These are phyloP conservation scores for Apodospora peruviana DNA, from an alignment of 495 filamentous ascomycete genomes.

Conservation along the genomic window DNA sequence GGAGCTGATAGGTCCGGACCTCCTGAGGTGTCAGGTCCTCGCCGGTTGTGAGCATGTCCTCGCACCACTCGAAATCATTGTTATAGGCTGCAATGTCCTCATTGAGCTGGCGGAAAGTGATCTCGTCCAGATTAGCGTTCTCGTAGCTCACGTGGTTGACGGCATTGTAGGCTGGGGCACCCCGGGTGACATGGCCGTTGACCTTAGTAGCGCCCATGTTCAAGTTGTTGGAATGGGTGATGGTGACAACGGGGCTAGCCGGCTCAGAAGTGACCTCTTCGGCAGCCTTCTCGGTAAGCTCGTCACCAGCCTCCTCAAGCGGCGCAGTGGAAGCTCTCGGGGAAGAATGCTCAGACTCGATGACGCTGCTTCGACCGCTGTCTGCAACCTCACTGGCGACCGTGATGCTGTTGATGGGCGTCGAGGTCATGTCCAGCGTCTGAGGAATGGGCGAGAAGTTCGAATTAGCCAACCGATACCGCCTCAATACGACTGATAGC, in stretches of 20 bases:
- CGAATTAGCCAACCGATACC: too few relatives aligned
- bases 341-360: background rate
- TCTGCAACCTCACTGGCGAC: background rate
- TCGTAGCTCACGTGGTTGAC: background rate
- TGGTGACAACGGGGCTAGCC: background rate
- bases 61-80: slow-evolving; percentile 34
- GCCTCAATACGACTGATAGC: too few relatives aligned
- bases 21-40: slow-evolving; percentile 37
- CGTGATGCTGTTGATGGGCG: background rate
- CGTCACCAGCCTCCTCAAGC: background rate
- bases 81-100: slow-evolving; percentile 39
- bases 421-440: background rate
- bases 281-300: too few relatives aligned
- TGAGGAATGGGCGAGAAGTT: too few relatives aligned
- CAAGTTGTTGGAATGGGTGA: background rate
- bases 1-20: slow-evolving; percentile 32
- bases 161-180: background rate
- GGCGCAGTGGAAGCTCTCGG: background rate
- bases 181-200: too few relatives aligned
- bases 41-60: slow-evolving; percentile 22
- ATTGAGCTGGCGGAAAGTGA: slow-evolving; percentile 35
- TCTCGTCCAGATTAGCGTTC: slow-evolving; percentile 27
- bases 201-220: background rate
- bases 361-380: background rate
- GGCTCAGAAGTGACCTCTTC: too few relatives aligned